Evolutionary conservation across 805 yeast genomes (phyloP).

Genomic region (Dipodascus geniculatus): DNA sequence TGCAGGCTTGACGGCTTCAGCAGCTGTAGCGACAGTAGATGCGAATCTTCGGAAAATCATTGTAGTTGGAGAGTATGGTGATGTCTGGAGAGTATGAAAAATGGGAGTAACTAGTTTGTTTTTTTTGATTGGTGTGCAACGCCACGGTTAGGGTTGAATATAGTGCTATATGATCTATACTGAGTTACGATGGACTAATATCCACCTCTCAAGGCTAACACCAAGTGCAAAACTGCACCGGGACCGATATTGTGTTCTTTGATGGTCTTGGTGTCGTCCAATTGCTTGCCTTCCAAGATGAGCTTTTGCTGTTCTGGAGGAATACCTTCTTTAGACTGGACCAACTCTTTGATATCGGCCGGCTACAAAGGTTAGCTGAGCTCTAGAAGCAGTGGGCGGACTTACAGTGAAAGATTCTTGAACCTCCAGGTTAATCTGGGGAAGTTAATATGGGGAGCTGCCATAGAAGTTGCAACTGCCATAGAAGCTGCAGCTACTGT

Average conservation of each 20-base stretch:
- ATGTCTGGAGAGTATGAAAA: neutral
- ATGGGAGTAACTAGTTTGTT: neutral
- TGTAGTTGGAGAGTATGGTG: no score
- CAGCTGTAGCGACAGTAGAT: conserved; percentile 1
- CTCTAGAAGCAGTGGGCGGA: neutral
- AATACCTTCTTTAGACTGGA: conserved; percentile 94
- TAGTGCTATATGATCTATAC: no score
- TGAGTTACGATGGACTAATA: no score
- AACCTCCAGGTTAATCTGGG: conserved; percentile 1
- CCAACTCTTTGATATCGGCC: conserved; percentile 70
- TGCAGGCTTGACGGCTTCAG: neutral
- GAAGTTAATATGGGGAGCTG: conserved; percentile 15
- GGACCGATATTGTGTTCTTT: conserved; percentile 64
- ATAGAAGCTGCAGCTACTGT: conserved; percentile 56
- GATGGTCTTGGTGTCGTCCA: conserved; percentile 74
- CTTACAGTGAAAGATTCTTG: neutral
- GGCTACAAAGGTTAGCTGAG: conserved; percentile 26
- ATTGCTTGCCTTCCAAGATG: conserved; percentile 81
- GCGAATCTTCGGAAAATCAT: neutral
- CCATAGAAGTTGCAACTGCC: conserved; percentile 29
- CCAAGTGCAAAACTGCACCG: conserved; percentile 83
- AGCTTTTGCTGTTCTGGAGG: conserved; percentile 94
- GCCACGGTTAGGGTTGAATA: no score
- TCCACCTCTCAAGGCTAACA: conserved; percentile 89
- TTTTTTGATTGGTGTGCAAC: neutral